These are phyloP conservation scores for Kwoniella pini DNA, from an alignment of 768 basidiomycete species.

Conservation along the genomic window DNA sequence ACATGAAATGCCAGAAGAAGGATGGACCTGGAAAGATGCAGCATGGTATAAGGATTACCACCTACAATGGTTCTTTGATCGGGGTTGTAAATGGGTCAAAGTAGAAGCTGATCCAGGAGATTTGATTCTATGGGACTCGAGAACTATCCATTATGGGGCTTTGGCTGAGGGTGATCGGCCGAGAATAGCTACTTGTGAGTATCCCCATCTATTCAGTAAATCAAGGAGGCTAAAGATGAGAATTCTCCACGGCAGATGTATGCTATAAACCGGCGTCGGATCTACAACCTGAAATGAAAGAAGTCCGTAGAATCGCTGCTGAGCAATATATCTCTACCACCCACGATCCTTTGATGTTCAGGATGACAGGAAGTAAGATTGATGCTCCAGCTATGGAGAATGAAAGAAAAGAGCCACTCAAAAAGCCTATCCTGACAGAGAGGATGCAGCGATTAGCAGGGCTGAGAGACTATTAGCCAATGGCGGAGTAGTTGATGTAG, in stretches of 20 bases:
- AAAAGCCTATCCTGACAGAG: conserved; percentile 14
- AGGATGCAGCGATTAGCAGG: conserved; percentile 22
- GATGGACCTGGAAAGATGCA: conserved; percentile 32
- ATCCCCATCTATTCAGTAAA: background rate
- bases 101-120: conserved; percentile 49
- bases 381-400: conserved; percentile 16
- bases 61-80: conserved; percentile 46
- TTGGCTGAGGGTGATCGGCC: conserved; percentile 35
- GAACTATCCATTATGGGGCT: conserved; percentile 48
- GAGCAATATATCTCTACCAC: conserved; percentile 32
- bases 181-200: conserved; percentile 50
- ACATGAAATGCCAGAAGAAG: conserved; percentile 31
- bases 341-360: conserved; percentile 40
- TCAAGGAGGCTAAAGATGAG: background rate
- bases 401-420: conserved; percentile 8
- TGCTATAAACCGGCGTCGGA: conserved; percentile 49
- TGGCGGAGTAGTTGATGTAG: too few relatives aligned
- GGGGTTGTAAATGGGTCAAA: conserved; percentile 49
- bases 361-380: conserved; percentile 20
- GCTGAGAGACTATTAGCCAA: conserved; percentile 10
- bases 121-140: conserved; percentile 49
- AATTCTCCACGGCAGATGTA: conserved; percentile 45
- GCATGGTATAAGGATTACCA: conserved; percentile 35
- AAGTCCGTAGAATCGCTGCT: conserved; percentile 26
- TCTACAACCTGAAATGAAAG: conserved; percentile 33